These are phyloP conservation scores for Gastrolobium bilobum DNA, from an alignment of 306 rosid genomes.

Conservation along the genomic window DNA sequence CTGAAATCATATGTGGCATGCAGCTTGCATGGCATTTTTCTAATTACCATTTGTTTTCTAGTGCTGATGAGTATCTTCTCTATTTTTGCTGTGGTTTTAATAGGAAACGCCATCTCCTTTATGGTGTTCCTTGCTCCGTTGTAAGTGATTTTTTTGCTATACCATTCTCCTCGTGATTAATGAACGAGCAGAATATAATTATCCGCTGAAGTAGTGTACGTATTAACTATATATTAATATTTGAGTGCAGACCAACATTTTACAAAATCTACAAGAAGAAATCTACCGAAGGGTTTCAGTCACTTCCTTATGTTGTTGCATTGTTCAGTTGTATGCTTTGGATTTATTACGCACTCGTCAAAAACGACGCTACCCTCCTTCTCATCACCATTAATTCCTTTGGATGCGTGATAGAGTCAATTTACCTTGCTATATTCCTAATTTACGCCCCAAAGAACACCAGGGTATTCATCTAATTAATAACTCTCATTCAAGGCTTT, in stretches of 20 bases:
- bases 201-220: not conserved
- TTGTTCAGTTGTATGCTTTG: conserved; percentile 84
- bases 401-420: conserved; percentile 73
- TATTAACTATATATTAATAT: not conserved
- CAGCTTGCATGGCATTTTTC: conserved; percentile 33
- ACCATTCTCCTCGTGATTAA: not conserved
- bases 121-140: conserved; percentile 91
- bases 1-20: conserved; percentile 16
- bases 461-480: conserved; percentile 58
- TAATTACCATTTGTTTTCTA: not conserved
- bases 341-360: conserved; percentile 85
- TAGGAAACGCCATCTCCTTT: conserved; percentile 85
- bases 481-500: not conserved
- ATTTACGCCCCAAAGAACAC: conserved; percentile 68
- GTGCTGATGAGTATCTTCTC: conserved; percentile 35
- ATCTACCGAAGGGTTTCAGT: conserved; percentile 78
- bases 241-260: conserved; percentile 81
- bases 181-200: not conserved
- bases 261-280: conserved; percentile 79
- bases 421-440: conserved; percentile 68
- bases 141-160: conserved; percentile 58
- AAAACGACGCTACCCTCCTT: conserved; percentile 61
- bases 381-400: conserved; percentile 84
- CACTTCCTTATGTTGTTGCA: conserved; percentile 80
- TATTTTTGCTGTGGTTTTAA: conserved; percentile 28